Evolutionary conservation across 2,329 filamentous ascomycete species (phyloP).

Genomic region (Aspergillus novoparasiticus): DNA sequence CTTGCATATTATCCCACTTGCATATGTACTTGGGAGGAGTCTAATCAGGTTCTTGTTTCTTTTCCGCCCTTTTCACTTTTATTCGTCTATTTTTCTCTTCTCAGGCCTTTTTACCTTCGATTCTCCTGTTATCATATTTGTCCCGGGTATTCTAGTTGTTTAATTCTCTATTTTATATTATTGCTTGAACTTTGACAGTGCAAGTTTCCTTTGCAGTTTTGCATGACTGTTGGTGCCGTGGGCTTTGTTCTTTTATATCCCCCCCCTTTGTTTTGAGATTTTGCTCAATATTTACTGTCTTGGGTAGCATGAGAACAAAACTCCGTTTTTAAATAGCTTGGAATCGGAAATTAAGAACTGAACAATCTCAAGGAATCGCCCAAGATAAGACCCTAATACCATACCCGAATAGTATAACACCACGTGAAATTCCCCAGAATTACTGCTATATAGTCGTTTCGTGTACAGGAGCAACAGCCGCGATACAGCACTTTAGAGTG

Average conservation of each 20-base stretch:
- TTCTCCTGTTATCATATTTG: slow-evolving; percentile 3
- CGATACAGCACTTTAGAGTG: background rate
- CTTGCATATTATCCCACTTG: slow-evolving; percentile 2
- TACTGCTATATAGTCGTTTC: background rate
- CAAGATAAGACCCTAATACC: background rate
- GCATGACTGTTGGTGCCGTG: background rate
- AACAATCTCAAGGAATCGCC: background rate
- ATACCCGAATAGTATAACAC: background rate
- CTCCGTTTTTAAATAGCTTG: background rate
- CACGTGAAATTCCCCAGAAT: background rate
- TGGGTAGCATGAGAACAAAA: background rate
- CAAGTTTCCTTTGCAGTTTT: background rate
- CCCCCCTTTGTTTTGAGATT: background rate
- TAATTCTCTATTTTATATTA: background rate
- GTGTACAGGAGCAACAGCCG: background rate
- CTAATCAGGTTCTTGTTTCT: background rate
- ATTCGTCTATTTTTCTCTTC: background rate
- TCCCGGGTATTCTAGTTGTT: background rate
- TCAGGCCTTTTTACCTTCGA: background rate
- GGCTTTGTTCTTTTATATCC: background rate
- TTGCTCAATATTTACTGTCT: background rate
- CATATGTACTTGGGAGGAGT: slow-evolving; percentile 5
- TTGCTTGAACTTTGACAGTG: slow-evolving; percentile 1
- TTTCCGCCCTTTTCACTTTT: background rate
- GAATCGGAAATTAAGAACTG: background rate